Conservation (phyloP, 2,329 filamentous ascomycete species). For the Thielaviopsis populi region DNA sequence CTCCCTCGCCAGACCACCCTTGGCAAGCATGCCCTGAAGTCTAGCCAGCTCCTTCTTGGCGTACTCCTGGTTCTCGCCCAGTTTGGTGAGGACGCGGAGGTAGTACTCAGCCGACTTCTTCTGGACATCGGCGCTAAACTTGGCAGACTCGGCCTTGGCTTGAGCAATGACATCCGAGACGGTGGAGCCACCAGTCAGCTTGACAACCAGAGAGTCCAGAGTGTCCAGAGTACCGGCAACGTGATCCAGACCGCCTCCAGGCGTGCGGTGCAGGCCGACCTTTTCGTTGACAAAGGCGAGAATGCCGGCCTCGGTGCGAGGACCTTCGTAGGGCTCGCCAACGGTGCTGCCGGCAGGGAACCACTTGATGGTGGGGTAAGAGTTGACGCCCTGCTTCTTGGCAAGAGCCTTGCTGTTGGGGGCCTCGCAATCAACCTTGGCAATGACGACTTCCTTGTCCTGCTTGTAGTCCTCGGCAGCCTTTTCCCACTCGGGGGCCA, state of each 20-base stretch:
- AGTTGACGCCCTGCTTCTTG: constrained; percentile 59
- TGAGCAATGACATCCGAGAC: constrained; percentile 49
- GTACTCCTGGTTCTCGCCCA: constrained; percentile 60
- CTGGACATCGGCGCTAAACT: constrained; percentile 45
- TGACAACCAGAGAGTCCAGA: constrained; percentile 61
- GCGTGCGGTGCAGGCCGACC: constrained; percentile 68
- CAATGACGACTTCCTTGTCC: constrained; percentile 69
- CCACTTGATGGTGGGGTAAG: constrained; percentile 96
- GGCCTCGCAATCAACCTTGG: constrained; percentile 89
- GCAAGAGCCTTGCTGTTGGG: constrained; percentile 69
- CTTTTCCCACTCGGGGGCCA: constrained; percentile 81
- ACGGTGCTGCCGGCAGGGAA: constrained; percentile 75
- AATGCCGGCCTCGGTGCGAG: constrained; percentile 61
- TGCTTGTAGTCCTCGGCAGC: constrained; percentile 66
- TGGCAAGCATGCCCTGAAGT: constrained; percentile 64
- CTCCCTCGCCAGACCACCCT: constrained; percentile 68
- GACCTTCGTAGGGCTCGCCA: constrained; percentile 55
- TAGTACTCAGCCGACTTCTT: constrained; percentile 88
- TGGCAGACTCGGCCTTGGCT: constrained; percentile 54
- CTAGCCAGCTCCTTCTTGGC: constrained; percentile 73
- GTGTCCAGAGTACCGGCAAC: constrained; percentile 68
- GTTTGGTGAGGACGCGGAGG: constrained; percentile 76
- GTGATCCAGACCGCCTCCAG: constrained; percentile 64
- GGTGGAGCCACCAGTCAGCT: constrained; percentile 48
- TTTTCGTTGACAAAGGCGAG: constrained; percentile 76